Conservation (phyloP, 768 basidiomycete species). For the Serendipita sp. region DNA sequence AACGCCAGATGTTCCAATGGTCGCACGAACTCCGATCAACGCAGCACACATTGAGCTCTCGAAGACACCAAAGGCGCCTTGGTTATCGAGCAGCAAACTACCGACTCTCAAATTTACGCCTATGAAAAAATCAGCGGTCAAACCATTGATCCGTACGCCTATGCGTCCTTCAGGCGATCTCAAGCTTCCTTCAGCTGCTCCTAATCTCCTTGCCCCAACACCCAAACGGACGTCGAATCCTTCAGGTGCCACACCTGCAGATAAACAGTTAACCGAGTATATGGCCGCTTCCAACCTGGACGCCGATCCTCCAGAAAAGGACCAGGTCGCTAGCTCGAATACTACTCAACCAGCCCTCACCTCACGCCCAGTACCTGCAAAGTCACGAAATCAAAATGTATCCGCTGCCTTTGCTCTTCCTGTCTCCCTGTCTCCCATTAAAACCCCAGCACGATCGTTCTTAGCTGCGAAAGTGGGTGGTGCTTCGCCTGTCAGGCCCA, state of each 20-base stretch:
- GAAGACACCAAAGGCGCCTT: constrained; percentile 3
- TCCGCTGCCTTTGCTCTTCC: constrained; percentile 3
- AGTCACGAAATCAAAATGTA: constrained; percentile 1
- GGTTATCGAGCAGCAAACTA: neutral
- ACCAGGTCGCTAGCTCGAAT: neutral
- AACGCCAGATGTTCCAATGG: neutral
- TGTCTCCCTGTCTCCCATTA: neutral
- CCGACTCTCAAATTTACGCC: neutral
- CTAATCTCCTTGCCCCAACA: neutral
- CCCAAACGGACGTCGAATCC: neutral
- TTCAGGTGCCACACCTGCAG: neutral
- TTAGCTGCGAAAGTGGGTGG: neutral
- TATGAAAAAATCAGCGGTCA: neutral
- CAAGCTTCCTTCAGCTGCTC: neutral
- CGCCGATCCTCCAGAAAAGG: neutral
- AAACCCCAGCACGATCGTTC: neutral
- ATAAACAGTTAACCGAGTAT: neutral
- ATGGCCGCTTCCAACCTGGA: neutral
- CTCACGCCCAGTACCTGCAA: neutral
- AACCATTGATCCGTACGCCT: neutral
- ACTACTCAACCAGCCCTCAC: neutral
- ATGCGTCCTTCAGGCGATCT: neutral
- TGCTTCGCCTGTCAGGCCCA: neutral
- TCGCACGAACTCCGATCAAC: neutral
- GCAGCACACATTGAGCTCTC: neutral